These are phyloP conservation scores for Nicotiana otophora DNA, from an alignment of 257 asterid species.

Conservation along the genomic window DNA sequence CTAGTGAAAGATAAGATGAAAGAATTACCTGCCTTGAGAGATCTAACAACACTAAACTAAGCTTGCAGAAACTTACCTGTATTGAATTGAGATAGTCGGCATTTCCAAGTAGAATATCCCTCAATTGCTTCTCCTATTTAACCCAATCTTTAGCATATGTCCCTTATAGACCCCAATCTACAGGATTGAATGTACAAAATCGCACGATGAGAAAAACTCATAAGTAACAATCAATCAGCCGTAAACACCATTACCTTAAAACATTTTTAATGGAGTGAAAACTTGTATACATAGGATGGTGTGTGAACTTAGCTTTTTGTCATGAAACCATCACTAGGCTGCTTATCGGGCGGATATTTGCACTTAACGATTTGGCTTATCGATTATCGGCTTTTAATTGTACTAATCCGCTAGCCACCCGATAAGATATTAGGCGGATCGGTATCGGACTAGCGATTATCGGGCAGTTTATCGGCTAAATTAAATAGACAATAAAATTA, in stretches of 20 bases:
- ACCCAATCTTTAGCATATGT: conserved; percentile 68
- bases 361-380: too few species aligned
- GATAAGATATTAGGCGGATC: too few species aligned
- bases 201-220: neutral
- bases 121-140: conserved; percentile 79
- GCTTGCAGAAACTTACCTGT: conserved; percentile 48
- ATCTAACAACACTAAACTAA: neutral
- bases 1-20: neutral
- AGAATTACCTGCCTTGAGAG: neutral
- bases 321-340: too few species aligned
- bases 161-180: conserved; percentile 85
- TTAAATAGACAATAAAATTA: too few species aligned
- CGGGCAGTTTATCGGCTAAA: too few species aligned
- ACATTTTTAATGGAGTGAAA: too few species aligned
- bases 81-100: conserved; percentile 70
- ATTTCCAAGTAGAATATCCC: conserved; percentile 51
- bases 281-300: too few species aligned
- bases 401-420: too few species aligned
- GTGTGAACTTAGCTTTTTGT: neutral
- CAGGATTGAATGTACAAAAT: conserved; percentile 9
- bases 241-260: neutral
- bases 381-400: too few species aligned
- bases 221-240: neutral
- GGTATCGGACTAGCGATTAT: too few species aligned
- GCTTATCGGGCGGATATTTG: too few species aligned